Evolutionary conservation across 331 rosid species (phyloP).

Genomic region (Acacia concinna): DNA sequence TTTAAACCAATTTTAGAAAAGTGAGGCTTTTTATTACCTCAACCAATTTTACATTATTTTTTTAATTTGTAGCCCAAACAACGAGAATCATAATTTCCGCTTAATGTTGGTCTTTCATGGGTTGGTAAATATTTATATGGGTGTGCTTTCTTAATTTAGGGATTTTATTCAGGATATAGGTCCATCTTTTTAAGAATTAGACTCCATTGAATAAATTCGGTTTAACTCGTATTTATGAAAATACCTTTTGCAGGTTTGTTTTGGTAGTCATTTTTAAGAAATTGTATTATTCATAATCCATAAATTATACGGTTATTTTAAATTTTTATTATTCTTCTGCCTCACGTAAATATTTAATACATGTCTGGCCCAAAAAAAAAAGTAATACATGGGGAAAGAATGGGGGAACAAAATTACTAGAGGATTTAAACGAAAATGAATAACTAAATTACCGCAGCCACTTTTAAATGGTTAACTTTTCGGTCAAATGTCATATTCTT

Average conservation of each 20-base stretch:
- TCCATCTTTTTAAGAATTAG: not conserved
- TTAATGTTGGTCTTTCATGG: not conserved
- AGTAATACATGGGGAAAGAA: not conserved
- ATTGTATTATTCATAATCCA: not conserved
- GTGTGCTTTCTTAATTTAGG: not conserved
- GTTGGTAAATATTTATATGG: not conserved
- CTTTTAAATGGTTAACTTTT: not conserved
- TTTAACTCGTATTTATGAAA: not conserved
- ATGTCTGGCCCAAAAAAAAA: no score
- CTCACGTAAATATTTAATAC: no score
- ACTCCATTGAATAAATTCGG: not conserved
- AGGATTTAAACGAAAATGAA: not conserved
- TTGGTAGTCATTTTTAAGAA: no score
- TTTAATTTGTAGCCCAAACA: not conserved
- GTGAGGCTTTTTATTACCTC: no score
- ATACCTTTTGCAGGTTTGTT: no score
- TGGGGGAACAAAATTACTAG: not conserved
- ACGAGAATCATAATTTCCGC: not conserved
- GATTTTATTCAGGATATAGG: not conserved
- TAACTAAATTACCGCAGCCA: not conserved
- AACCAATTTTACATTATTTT: no score
- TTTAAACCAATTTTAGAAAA: no score
- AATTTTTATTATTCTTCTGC: not conserved
- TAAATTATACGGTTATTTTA: not conserved
- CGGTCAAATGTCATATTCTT: not conserved